A percentile compares a stretch with the other conserved stretches of the same genome.
phyloP scores from a whole-genome alignment of 805 yeast genomes.

The Ogataea minuta region DNA sequence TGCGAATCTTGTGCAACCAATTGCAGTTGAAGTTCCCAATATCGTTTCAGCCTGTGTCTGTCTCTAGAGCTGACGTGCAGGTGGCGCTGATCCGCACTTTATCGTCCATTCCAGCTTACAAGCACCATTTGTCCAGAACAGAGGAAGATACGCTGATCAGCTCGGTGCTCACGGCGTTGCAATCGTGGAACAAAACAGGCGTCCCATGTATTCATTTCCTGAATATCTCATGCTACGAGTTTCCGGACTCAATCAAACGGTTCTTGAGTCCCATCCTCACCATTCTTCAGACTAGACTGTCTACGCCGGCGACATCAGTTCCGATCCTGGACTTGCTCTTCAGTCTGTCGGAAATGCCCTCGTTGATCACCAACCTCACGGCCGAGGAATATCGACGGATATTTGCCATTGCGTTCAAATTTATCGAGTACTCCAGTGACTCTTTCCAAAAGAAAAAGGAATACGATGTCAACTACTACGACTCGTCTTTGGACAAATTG shows the following conservation, averaged over 20 bases:
- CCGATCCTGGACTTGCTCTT: constrained; percentile 74
- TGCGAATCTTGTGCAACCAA: constrained; percentile 53
- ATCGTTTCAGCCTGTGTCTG: constrained; percentile 38
- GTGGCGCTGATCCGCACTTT: constrained; percentile 62
- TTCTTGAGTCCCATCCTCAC: constrained; percentile 65
- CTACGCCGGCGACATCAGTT: constrained; percentile 65
- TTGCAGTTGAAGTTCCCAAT: constrained; percentile 49
- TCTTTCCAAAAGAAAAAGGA: constrained; percentile 20
- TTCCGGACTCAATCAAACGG: constrained; percentile 70
- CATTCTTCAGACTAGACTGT: constrained; percentile 71
- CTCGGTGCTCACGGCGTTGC: constrained; percentile 57
- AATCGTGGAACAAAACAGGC: constrained; percentile 77
- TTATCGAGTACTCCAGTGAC: constrained; percentile 69
- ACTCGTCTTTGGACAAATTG: constrained; percentile 49
- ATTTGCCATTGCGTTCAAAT: constrained; percentile 79
- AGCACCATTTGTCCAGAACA: constrained; percentile 46
- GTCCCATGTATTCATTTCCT: constrained; percentile 75
- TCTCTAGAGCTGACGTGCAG: constrained; percentile 61
- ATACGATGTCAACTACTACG: constrained; percentile 39
- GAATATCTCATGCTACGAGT: constrained; percentile 75
- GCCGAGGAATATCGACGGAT: constrained; percentile 75
- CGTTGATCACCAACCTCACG: constrained; percentile 67
- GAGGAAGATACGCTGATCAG: constrained; percentile 65
- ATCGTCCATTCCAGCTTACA: constrained; percentile 63
- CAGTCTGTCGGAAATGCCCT: constrained; percentile 63